phyloP scores from a whole-genome alignment of 1,284 basidiomycete species.

The Cryptococcus sp. region DNA sequence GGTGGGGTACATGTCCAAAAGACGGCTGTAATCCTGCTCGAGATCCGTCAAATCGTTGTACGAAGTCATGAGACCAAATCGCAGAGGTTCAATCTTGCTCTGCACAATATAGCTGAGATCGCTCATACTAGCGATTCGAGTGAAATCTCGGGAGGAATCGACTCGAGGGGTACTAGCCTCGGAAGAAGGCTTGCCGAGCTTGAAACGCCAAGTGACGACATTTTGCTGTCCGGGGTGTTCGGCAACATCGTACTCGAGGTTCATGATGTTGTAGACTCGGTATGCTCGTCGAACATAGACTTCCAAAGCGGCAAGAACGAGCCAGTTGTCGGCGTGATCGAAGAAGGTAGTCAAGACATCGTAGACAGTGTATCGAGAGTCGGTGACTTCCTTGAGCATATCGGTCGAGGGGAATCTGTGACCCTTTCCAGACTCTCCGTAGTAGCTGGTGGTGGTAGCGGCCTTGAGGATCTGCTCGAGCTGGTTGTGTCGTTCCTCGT shows the following conservation, averaged over 20 bases:
- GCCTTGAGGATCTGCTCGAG: conserved; percentile 91
- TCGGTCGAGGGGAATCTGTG: conserved; percentile 74
- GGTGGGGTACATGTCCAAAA: conserved; percentile 57
- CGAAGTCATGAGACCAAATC: conserved; percentile 82
- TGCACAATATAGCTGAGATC: conserved; percentile 87
- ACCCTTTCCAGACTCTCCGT: conserved; percentile 73
- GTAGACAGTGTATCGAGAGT: conserved; percentile 94
- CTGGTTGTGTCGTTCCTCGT: conserved; percentile 87
- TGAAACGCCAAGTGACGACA: conserved; percentile 88
- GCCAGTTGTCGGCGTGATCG: conserved; percentile 74
- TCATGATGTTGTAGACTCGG: conserved; percentile 86
- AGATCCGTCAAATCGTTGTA: conserved; percentile 73
- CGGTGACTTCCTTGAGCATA: conserved; percentile 85
- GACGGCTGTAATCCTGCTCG: conserved; percentile 64
- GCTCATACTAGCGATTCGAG: conserved; percentile 79
- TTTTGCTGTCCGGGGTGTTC: conserved; percentile 76
- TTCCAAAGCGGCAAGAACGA: conserved; percentile 87
- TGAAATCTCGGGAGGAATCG: conserved; percentile 49
- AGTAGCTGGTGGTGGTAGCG: conserved; percentile 79
- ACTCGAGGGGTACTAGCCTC: conserved; percentile 80
- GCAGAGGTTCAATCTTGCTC: conserved; percentile 75
- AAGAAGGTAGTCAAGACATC: conserved; percentile 97
- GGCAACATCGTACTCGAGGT: conserved; percentile 89
- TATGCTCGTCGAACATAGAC: conserved; percentile 91
- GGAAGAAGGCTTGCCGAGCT: conserved; percentile 71